Evolutionary conservation across 768 basidiomycete genomes (phyloP), one percentile per base, ranked within the genome.

Genomic region (Trametes elegans): DNA sequence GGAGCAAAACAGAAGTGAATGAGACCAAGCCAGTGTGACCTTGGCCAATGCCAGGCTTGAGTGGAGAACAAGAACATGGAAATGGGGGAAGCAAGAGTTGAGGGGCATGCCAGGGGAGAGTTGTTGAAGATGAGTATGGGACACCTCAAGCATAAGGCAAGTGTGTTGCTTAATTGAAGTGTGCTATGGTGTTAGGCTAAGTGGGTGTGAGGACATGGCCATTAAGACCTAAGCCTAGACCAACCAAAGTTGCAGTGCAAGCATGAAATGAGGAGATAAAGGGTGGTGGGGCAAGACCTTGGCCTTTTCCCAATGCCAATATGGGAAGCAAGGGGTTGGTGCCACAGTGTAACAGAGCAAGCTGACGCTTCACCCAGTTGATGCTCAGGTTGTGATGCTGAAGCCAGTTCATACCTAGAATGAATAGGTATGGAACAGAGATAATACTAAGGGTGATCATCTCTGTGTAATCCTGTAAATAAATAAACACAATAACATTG

Each of bases 401-500:
- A 16, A 58, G 57, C 57, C 57, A 58, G 27, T 58, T 40, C 4
- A 54, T 32, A 44, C 57, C 57, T 10, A 58, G 46, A 18, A 58
- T 58, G 14, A 53, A 14, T 6, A 40, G 57, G 35, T 36, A 58
- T 11, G 57, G 18, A 2, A 58, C 66, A n/a, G 69, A 61, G 31
- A 74, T 66, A 18, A 76, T 64, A 39, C 49, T 63, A 3, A 76
- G 62, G 18, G 60, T 27, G 36, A 70, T 47, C 19, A 36, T 53
- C 61, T 76, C 73, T 2, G 55, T 49, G 46, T 70, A 73, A 39
- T 63, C 34, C 18, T 61, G 47, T 41, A 73, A 57, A 2, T 48
- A 44, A 5, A 78, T 41, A 3, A 61, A 35, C 14, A 70, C 53
- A 6, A 75, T 54, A 26, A 75, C 62, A 48, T 74, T 70, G 29